Evolutionary conservation across 164 flowering plant genomes (phyloP), one percentile per base, ranked within the genome.

Genomic region (Liquidambar formosana): DNA sequence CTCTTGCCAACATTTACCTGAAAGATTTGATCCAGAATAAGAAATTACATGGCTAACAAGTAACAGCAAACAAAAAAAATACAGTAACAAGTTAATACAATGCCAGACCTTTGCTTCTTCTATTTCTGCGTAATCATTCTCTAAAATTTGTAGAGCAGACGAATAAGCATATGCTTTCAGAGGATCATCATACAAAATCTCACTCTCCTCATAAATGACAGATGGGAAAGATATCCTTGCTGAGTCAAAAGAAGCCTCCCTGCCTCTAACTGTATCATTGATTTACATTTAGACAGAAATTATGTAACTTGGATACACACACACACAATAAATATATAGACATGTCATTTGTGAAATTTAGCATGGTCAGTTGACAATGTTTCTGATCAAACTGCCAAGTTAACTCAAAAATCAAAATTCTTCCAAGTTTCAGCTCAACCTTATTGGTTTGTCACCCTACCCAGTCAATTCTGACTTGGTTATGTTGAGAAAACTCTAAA

Each of bases 241-340:
- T 4, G 77, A 77, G 57, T 81, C 88, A 56, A 73, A 68, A 33
- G 68, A 70, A 75, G 75, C 68, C 56, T 83, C 88, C 75, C 63
- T 83, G 71, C 86, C 79, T 71, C 78, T 76, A 52, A 74, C 94
- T 89, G 86, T 22, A 81, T 33, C n/a, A n/a, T n/a, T n/a, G n/a
- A n/a, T n/a, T 33, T 33, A 33, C 6, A 33, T 33, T 33, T 6
- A 33, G 41, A 2, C 6, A 6, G 41, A 33, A 33, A 33, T n/a
- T 33, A 33, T 33, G 41, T 33, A 33, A 33, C 41, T 33, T 6
- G 41, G 41, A 33, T 2, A 33, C 4, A 33, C 6, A 33, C 41
- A 33, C n/a, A n/a, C n/a, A n/a, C n/a, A n/a, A n/a, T n/a, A n/a
- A n/a, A n/a, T n/a, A n/a, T n/a, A n/a, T n/a, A n/a, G n/a, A n/a